A percentile compares a stretch with the other conserved stretches of the same genome.
Conservation (phyloP, 2,329 filamentous ascomycete genomes). For the Ophiostoma quercus region DNA sequence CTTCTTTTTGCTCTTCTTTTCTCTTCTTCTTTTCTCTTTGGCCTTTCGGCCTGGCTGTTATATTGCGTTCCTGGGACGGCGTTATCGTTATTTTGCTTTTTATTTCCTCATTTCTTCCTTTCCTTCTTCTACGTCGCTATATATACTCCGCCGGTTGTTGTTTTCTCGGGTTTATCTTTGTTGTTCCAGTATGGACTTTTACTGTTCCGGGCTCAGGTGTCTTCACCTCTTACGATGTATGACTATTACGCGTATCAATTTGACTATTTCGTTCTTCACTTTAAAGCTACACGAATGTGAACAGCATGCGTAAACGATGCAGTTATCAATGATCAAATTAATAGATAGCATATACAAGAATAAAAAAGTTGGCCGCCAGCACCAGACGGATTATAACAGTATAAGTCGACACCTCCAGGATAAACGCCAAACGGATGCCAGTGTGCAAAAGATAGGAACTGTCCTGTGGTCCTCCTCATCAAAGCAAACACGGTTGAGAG, state of each 20-base stretch:
- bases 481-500: not conserved
- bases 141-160: not conserved
- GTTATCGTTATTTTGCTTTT: not conserved
- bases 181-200: not conserved
- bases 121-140: not conserved
- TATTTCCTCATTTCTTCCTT: not conserved
- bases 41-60: not conserved
- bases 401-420: not conserved
- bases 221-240: constrained; percentile 9
- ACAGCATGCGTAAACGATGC: not conserved
- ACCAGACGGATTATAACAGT: not conserved
- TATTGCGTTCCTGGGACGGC: not conserved
- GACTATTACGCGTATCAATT: constrained; percentile 7
- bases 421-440: constrained; percentile 10
- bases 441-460: not conserved
- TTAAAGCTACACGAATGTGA: not conserved
- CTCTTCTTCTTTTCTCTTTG: not conserved
- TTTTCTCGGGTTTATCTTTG: not conserved
- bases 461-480: constrained; percentile 10
- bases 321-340: not conserved
- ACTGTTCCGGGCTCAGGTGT: not conserved
- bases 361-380: not conserved
- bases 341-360: not conserved
- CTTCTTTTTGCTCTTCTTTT: not conserved
- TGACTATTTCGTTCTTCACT: not conserved